Conservation (phyloP, 2,329 filamentous ascomycete species). For the Chaetomium globosum region DNA sequence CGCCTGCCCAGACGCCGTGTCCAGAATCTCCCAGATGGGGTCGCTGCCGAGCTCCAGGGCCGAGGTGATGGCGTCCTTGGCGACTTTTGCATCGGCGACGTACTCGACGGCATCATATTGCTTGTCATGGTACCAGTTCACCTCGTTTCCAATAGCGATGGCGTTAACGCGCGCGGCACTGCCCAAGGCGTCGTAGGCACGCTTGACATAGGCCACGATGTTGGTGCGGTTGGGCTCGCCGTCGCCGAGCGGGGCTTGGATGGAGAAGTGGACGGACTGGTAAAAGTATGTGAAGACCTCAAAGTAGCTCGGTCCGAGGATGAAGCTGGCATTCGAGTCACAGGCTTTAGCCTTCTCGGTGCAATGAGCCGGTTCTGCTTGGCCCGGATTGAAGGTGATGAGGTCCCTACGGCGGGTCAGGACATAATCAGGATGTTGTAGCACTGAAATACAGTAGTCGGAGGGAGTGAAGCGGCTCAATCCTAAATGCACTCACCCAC, state of each 20-base stretch:
- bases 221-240: not conserved
- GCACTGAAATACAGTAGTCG: not conserved
- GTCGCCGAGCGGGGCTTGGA: conserved; percentile 1
- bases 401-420: not conserved
- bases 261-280: not conserved
- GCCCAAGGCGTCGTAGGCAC: not conserved
- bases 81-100: not conserved
- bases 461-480: not conserved
- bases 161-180: not conserved
- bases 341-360: not conserved
- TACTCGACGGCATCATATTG: not conserved
- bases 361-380: not conserved
- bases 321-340: not conserved
- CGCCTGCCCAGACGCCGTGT: not conserved
- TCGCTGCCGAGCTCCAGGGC: not conserved
- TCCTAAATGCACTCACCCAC: not conserved
- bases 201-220: not conserved
- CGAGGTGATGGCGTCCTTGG: conserved; percentile 5
- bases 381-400: not conserved
- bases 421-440: not conserved
- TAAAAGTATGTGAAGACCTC: not conserved
- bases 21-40: not conserved
- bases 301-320: not conserved
- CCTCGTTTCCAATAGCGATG: not conserved
- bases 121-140: not conserved